Evolutionary conservation across 805 yeast species (phyloP).

Genomic region (Candida taoyuanica): DNA sequence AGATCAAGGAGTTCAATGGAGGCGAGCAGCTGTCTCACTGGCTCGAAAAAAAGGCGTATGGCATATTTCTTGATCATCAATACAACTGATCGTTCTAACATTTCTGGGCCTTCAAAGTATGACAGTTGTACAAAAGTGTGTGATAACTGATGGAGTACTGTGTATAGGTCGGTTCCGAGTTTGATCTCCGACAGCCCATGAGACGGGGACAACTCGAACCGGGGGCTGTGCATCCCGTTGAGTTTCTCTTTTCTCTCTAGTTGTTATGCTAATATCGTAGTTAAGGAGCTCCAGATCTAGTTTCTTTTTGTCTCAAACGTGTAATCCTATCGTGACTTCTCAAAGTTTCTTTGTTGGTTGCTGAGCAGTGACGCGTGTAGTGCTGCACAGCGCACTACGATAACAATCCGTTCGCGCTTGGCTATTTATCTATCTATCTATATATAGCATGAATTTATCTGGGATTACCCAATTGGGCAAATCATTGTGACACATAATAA

Average conservation of each 20-base stretch:
- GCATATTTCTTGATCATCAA: constrained; percentile 6
- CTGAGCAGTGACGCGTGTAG: no score
- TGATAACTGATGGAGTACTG: constrained; percentile 7
- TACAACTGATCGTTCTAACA: neutral
- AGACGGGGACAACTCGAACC: constrained; percentile 9
- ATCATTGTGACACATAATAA: neutral
- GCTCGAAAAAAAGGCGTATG: constrained; percentile 9
- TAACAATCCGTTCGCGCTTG: no score
- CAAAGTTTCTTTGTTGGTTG: no score
- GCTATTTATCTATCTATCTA: no score
- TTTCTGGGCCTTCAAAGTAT: neutral
- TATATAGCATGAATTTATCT: neutral
- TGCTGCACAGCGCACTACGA: no score
- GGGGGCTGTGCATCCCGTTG: constrained; percentile 10
- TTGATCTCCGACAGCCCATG: constrained; percentile 15
- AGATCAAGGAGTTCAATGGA: constrained; percentile 16
- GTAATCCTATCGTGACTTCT: no score
- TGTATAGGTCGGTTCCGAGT: constrained; percentile 12
- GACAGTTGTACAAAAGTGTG: constrained; percentile 4
- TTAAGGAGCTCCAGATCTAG: no score
- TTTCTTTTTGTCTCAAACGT: no score
- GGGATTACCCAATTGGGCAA: neutral
- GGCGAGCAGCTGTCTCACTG: constrained; percentile 9
- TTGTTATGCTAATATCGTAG: no score
- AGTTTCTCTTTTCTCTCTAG: no score